Evolutionary conservation across 2,329 filamentous ascomycete genomes (phyloP).

Genomic region (Pseudocercospora crystallina): DNA sequence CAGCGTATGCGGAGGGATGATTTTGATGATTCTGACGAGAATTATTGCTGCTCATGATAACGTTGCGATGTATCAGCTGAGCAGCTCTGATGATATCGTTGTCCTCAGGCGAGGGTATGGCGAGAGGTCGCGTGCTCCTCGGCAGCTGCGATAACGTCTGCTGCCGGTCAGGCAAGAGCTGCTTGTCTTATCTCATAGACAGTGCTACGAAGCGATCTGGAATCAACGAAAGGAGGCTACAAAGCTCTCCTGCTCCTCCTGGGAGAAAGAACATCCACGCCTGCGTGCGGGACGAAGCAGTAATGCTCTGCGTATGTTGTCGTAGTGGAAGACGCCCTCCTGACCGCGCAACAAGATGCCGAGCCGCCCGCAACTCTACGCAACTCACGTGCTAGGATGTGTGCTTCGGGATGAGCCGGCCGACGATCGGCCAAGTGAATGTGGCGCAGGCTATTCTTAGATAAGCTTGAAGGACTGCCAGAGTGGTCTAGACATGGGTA

Average conservation of each 20-base stretch:
- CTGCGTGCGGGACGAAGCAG: background rate
- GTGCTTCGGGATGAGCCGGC: background rate
- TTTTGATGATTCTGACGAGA: no score
- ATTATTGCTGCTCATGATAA: conserved; percentile 1
- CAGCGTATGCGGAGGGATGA: background rate
- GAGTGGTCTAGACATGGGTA: no score
- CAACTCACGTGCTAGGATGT: background rate
- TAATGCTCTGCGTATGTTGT: background rate
- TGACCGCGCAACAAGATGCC: background rate
- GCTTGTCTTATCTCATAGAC: conserved; percentile 1
- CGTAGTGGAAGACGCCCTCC: background rate
- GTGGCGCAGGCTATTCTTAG: no score
- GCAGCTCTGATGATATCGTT: no score
- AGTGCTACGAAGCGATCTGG: conserved; percentile 11
- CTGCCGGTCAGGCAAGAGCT: conserved; percentile 5
- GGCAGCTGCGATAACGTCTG: conserved; percentile 8
- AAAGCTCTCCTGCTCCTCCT: background rate
- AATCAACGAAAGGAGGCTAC: background rate
- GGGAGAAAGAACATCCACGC: background rate
- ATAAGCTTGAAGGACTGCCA: no score
- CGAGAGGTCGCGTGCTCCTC: conserved; percentile 13
- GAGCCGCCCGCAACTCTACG: background rate
- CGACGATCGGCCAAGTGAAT: no score
- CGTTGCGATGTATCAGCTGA: background rate
- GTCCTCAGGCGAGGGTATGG: no score